Evolutionary conservation across 1,284 basidiomycete species (phyloP), one percentile per base, ranked within the genome.

Genomic region (Ganoderma multipileum): DNA sequence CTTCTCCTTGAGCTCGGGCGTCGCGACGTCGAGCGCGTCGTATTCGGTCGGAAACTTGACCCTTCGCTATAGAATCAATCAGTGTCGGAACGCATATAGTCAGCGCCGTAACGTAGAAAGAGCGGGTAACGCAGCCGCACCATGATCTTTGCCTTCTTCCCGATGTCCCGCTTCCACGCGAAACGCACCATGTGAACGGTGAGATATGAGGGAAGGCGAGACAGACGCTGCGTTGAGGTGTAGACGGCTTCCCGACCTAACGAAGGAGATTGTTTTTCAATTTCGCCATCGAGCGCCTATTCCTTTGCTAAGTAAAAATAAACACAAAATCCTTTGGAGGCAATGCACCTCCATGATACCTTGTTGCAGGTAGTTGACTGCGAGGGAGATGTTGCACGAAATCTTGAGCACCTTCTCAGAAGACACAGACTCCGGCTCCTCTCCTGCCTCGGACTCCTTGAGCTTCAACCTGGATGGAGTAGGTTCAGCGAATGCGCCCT

Each of bases 121-220:
- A 28, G 20, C 2, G 12, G 39, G 16, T 42, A 1, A 14, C 3
- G 14, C 14, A 26, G 11, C 60, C 70, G 60, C 66, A 91, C 91
- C 95, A 97, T 95, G 78, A 97, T 96, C 82, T 97, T 97, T 1
- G 94, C 90, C 77, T 96, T 97, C 83, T 95, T 96, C 73, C 85
- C 84, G 68, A 98, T 97, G 74, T 99, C 97, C 57, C 90, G 85
- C 70, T 95, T 86, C 97, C 97, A 99, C 72, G 93, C 95, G 81
- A 99, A 99, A 60, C 98, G 91, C 8, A 97, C 96, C 91, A 98
- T 94, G 75, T 97, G 95, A 4, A 97, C 89, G 11, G 93, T 91
- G 50, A 98, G 86, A 77, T 97, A 96, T 6, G 88, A 81, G 0
- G 97, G 98, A 33, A 99, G 83, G 18, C 97, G 88, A 6, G 94